Evolutionary conservation across 176 grass and related monocot species (phyloP).

Genomic region (Juncus effusus): DNA sequence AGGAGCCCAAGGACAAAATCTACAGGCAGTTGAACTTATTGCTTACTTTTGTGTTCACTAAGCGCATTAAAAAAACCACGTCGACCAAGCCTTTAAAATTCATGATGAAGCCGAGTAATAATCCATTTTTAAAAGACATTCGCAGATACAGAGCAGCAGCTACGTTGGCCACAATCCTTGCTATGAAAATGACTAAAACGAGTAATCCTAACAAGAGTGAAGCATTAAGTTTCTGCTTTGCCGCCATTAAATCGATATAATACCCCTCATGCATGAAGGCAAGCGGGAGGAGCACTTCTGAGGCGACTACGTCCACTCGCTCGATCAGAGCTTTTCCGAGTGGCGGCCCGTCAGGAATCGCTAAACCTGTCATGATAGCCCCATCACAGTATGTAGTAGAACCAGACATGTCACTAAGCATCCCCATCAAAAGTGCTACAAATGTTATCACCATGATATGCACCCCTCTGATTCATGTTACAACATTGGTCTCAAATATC

Average conservation of each 20-base stretch:
- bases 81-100: constrained; percentile 32
- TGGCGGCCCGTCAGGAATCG: constrained; percentile 26
- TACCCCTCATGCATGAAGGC: constrained; percentile 7
- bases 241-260: constrained; percentile 1
- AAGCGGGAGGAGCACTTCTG: constrained; percentile 19
- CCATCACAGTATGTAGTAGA: background rate
- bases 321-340: constrained; percentile 5
- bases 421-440: background rate
- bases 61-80: background rate
- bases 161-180: constrained; percentile 1
- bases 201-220: constrained; percentile 1
- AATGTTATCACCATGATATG: constrained; percentile 10
- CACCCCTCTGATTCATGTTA: constrained; percentile 1
- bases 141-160: constrained; percentile 11
- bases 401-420: constrained; percentile 14
- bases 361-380: constrained; percentile 20
- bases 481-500: background rate
- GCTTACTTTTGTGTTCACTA: no score
- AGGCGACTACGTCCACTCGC: constrained; percentile 16
- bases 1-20: no score
- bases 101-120: constrained; percentile 33
- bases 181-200: background rate
- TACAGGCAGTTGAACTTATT: no score
- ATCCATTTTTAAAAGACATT: background rate
- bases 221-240: background rate